These are phyloP conservation scores for Solanum chiquidenum DNA, from an alignment of 257 asterid genomes.

Conservation along the genomic window DNA sequence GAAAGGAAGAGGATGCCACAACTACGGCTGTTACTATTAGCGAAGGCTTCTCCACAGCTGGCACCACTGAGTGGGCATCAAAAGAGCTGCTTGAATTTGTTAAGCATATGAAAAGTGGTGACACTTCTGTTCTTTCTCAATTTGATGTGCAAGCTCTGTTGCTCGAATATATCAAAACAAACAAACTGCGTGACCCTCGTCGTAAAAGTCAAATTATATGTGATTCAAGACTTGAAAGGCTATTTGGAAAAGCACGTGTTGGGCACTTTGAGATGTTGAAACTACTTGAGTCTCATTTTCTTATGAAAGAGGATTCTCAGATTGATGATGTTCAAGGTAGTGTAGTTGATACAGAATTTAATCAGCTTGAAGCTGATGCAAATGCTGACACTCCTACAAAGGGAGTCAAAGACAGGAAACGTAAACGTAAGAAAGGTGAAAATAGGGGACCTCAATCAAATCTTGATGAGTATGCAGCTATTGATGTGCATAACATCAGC, in stretches of 20 bases:
- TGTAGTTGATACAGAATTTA: conserved; percentile 83
- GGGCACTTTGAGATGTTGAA: conserved; percentile 99
- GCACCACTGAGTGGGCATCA: conserved; percentile 78
- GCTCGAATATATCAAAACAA: conserved; percentile 77
- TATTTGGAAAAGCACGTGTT: conserved; percentile 91
- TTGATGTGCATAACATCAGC: conserved; percentile 82
- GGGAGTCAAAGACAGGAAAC: conserved; percentile 65
- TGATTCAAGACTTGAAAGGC: conserved; percentile 70
- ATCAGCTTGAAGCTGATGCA: conserved; percentile 54
- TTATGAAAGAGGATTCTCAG: conserved; percentile 60
- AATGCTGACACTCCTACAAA: conserved; percentile 35
- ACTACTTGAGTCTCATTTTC: conserved; percentile 92
- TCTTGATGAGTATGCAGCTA: conserved; percentile 95
- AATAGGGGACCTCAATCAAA: conserved; percentile 64
- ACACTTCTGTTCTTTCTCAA: conserved; percentile 59
- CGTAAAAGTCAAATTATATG: conserved; percentile 87
- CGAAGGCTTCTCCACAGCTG: conserved; percentile 31
- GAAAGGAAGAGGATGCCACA: conserved; percentile 24
- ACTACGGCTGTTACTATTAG: conserved; percentile 22
- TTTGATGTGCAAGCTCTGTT: conserved; percentile 92
- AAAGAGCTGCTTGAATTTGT: conserved; percentile 87
- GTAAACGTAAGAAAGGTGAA: conserved; percentile 61
- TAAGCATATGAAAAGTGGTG: conserved; percentile 90
- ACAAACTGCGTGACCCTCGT: conserved; percentile 94
- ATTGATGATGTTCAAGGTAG: conserved; percentile 78